These are phyloP conservation scores for Thecaphora thlaspeos DNA, from an alignment of 1,284 basidiomycete genomes.

Conservation along the genomic window DNA sequence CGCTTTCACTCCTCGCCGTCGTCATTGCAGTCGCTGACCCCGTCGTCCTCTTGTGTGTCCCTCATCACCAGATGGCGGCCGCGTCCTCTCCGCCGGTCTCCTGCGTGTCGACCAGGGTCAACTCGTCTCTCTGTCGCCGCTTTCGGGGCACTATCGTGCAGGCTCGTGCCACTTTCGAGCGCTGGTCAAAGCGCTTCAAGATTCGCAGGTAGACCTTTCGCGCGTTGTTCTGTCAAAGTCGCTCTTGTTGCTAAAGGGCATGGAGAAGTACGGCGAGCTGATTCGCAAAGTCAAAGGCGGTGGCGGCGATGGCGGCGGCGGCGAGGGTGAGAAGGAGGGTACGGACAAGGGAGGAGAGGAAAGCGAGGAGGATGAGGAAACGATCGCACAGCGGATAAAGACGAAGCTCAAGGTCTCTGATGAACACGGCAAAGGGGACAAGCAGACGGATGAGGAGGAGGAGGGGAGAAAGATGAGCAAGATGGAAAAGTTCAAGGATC, in stretches of 20 bases:
- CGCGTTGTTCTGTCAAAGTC: slow-evolving; percentile 40
- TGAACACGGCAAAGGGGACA: neutral
- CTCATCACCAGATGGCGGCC: slow-evolving; percentile 15
- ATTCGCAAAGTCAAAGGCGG: slow-evolving; percentile 32
- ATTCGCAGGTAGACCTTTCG: slow-evolving; percentile 37
- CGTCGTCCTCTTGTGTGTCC: no score
- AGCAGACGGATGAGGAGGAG: neutral
- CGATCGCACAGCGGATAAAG: neutral
- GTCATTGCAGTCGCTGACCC: no score
- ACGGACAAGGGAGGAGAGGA: slow-evolving; percentile 9
- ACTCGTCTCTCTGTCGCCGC: slow-evolving; percentile 35
- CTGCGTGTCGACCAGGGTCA: slow-evolving; percentile 40
- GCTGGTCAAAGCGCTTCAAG: slow-evolving; percentile 44
- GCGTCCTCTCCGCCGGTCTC: slow-evolving; percentile 44
- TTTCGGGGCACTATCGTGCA: slow-evolving; percentile 45
- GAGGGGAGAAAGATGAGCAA: neutral
- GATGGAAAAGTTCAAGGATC: neutral
- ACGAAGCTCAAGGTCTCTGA: no score
- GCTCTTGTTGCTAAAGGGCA: slow-evolving; percentile 32
- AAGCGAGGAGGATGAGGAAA: neutral
- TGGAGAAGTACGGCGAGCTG: slow-evolving; percentile 45
- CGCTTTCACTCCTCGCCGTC: no score
- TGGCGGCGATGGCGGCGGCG: neutral
- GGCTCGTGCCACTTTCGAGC: slow-evolving; percentile 45
- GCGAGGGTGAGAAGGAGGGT: slow-evolving; percentile 8